Evolutionary conservation across 2,329 filamentous ascomycete genomes (phyloP).

Genomic region (Colletotrichum sp.): DNA sequence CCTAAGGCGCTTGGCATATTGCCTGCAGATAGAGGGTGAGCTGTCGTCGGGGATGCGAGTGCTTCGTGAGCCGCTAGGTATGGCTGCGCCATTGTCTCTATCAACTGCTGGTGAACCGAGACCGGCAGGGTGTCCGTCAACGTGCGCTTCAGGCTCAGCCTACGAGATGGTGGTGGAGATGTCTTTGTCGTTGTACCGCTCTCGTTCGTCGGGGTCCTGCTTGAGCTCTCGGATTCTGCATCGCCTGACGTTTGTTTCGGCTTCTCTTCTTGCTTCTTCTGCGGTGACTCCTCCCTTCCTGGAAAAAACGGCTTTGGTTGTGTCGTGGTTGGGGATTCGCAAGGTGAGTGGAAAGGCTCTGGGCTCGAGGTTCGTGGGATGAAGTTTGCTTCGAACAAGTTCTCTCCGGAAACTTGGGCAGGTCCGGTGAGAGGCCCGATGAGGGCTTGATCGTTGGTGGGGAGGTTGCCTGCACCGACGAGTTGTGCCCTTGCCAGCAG

Average conservation of each 20-base stretch:
- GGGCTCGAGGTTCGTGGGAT: slow-evolving; percentile 58
- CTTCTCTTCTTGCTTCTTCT: slow-evolving; percentile 12
- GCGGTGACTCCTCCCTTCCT: slow-evolving; percentile 3
- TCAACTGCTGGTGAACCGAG: slow-evolving; percentile 79
- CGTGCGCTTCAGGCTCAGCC: slow-evolving; percentile 79
- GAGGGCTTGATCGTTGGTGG: slow-evolving; percentile 48
- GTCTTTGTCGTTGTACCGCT: slow-evolving; percentile 57
- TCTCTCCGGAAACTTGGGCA: slow-evolving; percentile 72
- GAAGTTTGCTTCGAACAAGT: slow-evolving; percentile 88
- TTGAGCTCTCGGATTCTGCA: slow-evolving; percentile 53
- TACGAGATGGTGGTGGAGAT: slow-evolving; percentile 62
- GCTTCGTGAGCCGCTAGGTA: slow-evolving; percentile 64
- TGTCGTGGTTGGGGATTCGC: slow-evolving; percentile 35
- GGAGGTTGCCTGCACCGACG: slow-evolving; percentile 70
- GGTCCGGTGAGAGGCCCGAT: slow-evolving; percentile 79
- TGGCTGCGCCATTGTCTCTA: slow-evolving; percentile 85
- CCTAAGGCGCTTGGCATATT: slow-evolving; percentile 53
- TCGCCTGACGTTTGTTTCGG: slow-evolving; percentile 24
- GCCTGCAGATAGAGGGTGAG: slow-evolving; percentile 43
- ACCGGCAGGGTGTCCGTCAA: slow-evolving; percentile 82
- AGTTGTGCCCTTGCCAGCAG: slow-evolving; percentile 82
- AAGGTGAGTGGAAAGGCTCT: slow-evolving; percentile 45
- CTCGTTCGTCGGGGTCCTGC: slow-evolving; percentile 61
- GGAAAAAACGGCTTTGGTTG: slow-evolving; percentile 3
- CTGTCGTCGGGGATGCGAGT: slow-evolving; percentile 48